Evolutionary conservation across 176 grass and related monocot genomes (phyloP), one percentile per base, ranked within the genome.

Genomic region (Ampelocalamus luodianensis): DNA sequence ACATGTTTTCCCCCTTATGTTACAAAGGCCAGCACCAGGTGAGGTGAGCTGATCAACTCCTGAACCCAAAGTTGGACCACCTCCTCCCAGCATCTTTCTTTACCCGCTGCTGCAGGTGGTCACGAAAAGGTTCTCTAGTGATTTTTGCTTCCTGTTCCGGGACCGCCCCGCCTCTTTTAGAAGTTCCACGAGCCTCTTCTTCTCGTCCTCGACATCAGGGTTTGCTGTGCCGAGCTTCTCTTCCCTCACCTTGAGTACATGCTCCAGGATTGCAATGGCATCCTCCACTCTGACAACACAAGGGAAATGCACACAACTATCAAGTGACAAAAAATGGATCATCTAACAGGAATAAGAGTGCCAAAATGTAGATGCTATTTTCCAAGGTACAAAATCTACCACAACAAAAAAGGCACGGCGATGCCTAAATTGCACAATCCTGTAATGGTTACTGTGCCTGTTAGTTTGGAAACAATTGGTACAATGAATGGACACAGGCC

Each of bases 21-120:
- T 93, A 90, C 92, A 92, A 80, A 84, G 65, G 87, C 87, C 78
- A 63, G 6, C 63, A 29, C 1, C 20, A 24, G 22, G 81, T 24
- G 6, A 20, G 15, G 0, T 2, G 1, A 60, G 45, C 3, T 61
- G 5, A 55, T 90, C 79, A 90, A 68, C 90, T 89, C 68, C 90
- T 92, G 88, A 96, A 99, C 23, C 96, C 93, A 5, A 99, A 94
- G 88, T 89, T 92, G 44, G 96, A 91, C 96, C 96, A 99, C 78
- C 90, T 93, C 86, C 89, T 90, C 60, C 88, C 89, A 2, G 74
- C 66, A 5, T 97, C 95, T 68, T 99, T 99, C 91, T 95, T 99
- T 2, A 20, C 83, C 39, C 89, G 80, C 83, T 78, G 88, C 0
- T n/a, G n/a, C 75, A 62, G 72, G 89, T 92, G 26, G 78, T 71